Percentiles rank a stretch among this genome's conserved stretches.
Conservation (phyloP, 768 basidiomycete species). For the Leucocoprinus leucothites region DNA sequence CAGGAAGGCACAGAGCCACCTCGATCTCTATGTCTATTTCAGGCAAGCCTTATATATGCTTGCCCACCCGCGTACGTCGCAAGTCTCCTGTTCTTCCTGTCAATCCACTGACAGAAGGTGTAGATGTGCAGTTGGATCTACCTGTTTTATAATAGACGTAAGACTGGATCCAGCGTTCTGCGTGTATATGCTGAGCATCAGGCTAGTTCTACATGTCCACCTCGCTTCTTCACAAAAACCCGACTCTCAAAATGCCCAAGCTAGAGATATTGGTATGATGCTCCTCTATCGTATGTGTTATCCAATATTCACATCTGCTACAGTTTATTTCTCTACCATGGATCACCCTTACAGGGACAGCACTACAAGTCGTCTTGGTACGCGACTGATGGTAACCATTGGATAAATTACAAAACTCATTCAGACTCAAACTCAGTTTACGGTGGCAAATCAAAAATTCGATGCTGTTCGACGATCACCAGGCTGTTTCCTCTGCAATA, state of each 20-base stretch:
- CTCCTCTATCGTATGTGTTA: neutral
- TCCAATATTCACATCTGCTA: neutral
- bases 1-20: neutral
- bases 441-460: neutral
- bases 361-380: slow-evolving; percentile 6
- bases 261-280: slow-evolving; percentile 3
- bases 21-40: neutral
- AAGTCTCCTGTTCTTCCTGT: neutral
- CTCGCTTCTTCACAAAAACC: neutral
- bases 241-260: neutral
- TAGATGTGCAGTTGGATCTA: slow-evolving; percentile 9
- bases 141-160: slow-evolving; percentile 10
- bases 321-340: slow-evolving; percentile 9
- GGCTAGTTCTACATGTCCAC: slow-evolving; percentile 7
- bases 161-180: neutral
- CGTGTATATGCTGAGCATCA: neutral
- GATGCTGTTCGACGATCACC: neutral
- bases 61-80: slow-evolving; percentile 10
- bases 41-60: slow-evolving; percentile 11
- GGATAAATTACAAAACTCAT: neutral
- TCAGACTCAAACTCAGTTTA: neutral
- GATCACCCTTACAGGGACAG: neutral
- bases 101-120: neutral
- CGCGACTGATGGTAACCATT: neutral
- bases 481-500: slow-evolving; percentile 1